Evolutionary conservation across 2,329 filamentous ascomycete genomes (phyloP), one percentile per base, ranked within the genome.

Genomic region (Geosmithia flava): DNA sequence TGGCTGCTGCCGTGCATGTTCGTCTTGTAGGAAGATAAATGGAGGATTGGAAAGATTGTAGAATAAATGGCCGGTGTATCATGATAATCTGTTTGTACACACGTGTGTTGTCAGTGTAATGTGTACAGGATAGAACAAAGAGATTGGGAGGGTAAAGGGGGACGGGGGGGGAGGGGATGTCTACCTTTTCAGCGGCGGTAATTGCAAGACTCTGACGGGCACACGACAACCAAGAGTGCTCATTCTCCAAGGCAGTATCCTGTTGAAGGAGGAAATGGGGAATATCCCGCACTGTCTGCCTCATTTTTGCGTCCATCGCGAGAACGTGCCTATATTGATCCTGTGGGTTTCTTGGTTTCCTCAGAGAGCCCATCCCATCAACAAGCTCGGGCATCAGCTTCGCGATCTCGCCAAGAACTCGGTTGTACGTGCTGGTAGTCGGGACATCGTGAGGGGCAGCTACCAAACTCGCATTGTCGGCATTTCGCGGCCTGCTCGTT

Each of bases 11-110:
- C 15, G 65, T 54, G 44, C 64, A 68, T 1, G 63, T 67, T 7
- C 57, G 52, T 13, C 65, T 55, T 2, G 64, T 64, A 13, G 62
- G 61, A 20, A 47, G 53, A 45, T 62, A 65, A 17, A 52, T 58
- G 0, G 58, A 53, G 29, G 63, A 61, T 47, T 53, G 59, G 54
- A 60, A 59, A 47, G 54, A 63, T 20, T 56, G 57, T 19, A 62
- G 63, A 5, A 67, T 48, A 37, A 65, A 66, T 0, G 61, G 57
- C 3, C 65, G 59, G 49, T 68, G 65, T 17, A 68, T 65, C 63
- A 68, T 66, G 53, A 67, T 67, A 47, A 67, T 65, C 50, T 37
- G 15, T 3, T 37, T 37, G 33, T 16, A 37, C 10, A 37, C 3
- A 37, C 33, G 3, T 11, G 3, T 11, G 15, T 11, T 13, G 33